Evolutionary conservation across 352 stramenopile genomes (phyloP).

Genomic region (Pseudoperonospora humuli): DNA sequence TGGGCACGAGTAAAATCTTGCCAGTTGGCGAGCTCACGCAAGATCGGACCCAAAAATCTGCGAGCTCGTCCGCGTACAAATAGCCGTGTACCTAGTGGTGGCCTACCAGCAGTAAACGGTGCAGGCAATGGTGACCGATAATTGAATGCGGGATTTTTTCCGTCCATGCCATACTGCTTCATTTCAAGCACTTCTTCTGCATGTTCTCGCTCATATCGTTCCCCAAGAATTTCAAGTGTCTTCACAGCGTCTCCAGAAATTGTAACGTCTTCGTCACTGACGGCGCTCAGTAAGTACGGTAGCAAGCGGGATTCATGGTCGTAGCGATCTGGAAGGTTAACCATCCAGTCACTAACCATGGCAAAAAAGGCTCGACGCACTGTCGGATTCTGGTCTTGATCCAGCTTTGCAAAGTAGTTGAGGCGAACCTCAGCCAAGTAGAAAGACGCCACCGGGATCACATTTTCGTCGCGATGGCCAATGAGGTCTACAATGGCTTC

Average conservation of each 20-base stretch:
- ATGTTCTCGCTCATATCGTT: no score
- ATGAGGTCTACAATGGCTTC: slow-evolving; percentile 92
- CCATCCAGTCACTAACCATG: slow-evolving; percentile 83
- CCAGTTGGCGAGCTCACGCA: slow-evolving; percentile 91
- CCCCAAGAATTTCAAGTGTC: no score
- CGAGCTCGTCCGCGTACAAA: slow-evolving; percentile 87
- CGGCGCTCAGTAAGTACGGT: slow-evolving; percentile 90
- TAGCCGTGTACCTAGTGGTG: slow-evolving; percentile 80
- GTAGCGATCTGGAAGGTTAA: no score
- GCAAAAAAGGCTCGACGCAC: slow-evolving; percentile 84
- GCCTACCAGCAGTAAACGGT: slow-evolving; percentile 56
- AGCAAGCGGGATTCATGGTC: slow-evolving; percentile 91
- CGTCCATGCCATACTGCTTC: slow-evolving; percentile 92
- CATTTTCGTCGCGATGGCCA: slow-evolving; percentile 93
- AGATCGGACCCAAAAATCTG: slow-evolving; percentile 84
- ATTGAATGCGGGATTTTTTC: slow-evolving; percentile 80
- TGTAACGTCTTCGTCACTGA: slow-evolving; percentile 51
- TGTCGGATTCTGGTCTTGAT: no score
- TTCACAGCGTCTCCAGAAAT: slow-evolving; percentile 50
- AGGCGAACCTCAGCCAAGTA: slow-evolving; percentile 86
- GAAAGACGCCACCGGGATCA: slow-evolving; percentile 90
- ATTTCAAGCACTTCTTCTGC: slow-evolving; percentile 92
- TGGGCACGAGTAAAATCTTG: slow-evolving; percentile 70
- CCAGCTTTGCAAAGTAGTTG: slow-evolving; percentile 91
- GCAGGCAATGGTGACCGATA: slow-evolving; percentile 68